Evolutionary conservation across 495 filamentous ascomycete species (phyloP).

Genomic region (Xylaria telfairii): DNA sequence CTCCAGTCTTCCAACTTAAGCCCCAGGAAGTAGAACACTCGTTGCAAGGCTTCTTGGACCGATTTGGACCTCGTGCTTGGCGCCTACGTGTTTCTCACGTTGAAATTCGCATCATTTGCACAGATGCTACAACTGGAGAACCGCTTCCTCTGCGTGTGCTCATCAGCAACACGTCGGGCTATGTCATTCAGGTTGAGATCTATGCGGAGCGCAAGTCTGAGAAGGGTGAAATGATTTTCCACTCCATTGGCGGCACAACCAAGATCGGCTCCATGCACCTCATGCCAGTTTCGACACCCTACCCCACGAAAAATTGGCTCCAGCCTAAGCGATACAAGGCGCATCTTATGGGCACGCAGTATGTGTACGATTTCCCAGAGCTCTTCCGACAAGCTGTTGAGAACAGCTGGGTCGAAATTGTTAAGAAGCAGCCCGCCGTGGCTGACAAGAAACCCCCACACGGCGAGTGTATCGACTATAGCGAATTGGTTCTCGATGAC

Average conservation of each 20-base stretch:
- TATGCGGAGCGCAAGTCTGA: slow-evolving; percentile 98
- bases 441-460: slow-evolving; percentile 80
- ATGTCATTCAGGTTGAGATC: slow-evolving; percentile 95
- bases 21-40: slow-evolving; percentile 93
- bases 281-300: slow-evolving; percentile 86
- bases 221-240: slow-evolving; percentile 96
- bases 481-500: slow-evolving; percentile 92
- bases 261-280: slow-evolving; percentile 97
- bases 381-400: slow-evolving; percentile 98
- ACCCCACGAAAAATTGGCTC: slow-evolving; percentile 97
- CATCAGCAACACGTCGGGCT: slow-evolving; percentile 99
- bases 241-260: slow-evolving; percentile 92
- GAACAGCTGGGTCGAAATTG: slow-evolving; percentile 84
- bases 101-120: slow-evolving; percentile 98
- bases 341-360: slow-evolving; percentile 98
- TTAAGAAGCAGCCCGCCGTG: slow-evolving; percentile 71
- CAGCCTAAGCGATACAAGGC: slow-evolving; percentile 99
- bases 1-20: slow-evolving; percentile 88
- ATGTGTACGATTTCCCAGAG: slow-evolving; percentile 99
- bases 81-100: slow-evolving; percentile 95
- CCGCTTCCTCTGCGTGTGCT: slow-evolving; percentile 94
- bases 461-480: slow-evolving; percentile 95
- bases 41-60: slow-evolving; percentile 91
- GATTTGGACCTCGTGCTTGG: slow-evolving; percentile 95
- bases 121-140: slow-evolving; percentile 80